These are phyloP conservation scores for Lepidium africanum DNA, from an alignment of 345 rosid species.

Conservation along the genomic window DNA sequence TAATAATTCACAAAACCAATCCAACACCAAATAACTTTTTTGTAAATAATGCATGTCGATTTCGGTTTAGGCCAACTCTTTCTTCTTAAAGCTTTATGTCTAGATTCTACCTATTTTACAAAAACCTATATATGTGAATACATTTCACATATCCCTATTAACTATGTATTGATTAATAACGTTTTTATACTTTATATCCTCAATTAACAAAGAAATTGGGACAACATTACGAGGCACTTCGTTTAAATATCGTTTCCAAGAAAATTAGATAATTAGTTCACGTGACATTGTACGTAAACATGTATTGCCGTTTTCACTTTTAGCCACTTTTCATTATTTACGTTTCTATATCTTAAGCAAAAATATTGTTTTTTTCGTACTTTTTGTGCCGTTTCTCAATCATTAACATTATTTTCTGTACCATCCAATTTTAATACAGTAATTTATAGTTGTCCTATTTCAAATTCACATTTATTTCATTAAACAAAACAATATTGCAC, in stretches of 20 bases:
- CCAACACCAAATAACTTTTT: constrained; percentile 10
- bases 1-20: not conserved
- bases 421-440: not conserved
- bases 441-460: not conserved
- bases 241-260: constrained; percentile 10
- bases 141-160: not conserved
- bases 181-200: not conserved
- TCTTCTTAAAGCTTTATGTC: constrained; percentile 15
- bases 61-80: constrained; percentile 24
- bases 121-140: not conserved
- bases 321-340: constrained; percentile 1
- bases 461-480: not conserved
- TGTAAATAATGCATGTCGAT: constrained; percentile 25
- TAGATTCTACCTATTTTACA: constrained; percentile 29
- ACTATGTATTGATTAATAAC: too few species aligned
- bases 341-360: constrained; percentile 5
- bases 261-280: constrained; percentile 25
- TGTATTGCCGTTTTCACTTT: constrained; percentile 9
- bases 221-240: not conserved
- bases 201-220: not conserved
- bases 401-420: constrained; percentile 5
- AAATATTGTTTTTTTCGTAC: not conserved
- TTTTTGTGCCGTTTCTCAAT: constrained; percentile 13
- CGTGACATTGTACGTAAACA: not conserved
- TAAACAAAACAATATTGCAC: not conserved